Evolutionary conservation across 108 stramenopile species (phyloP), one percentile per base, ranked within the genome.

Genomic region (Chaetoceros tenuissimus): DNA sequence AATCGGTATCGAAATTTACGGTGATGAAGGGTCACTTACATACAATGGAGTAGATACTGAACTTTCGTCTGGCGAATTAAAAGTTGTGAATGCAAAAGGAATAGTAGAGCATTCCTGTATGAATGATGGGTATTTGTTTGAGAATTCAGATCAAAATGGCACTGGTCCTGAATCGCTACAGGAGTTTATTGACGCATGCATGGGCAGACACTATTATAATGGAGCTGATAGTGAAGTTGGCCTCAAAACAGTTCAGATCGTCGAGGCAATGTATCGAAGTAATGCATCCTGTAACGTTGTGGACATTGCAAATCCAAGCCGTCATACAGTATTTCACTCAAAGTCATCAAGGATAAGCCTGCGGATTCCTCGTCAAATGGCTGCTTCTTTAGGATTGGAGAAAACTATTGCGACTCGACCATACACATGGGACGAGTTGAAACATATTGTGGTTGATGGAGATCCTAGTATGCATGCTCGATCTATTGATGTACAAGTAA

Each of bases 211-310:
- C 31, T 63, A 60, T 27, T 54, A 76, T 46, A 68, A 66, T 34
- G 79, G 79, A 16, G 82, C 82, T 2, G 74, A 66, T 48, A 52
- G 64, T 47, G 22, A 75, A 16, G 74, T 75, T 31, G 82, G 82
- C 0, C 47, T 84, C 29, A 51, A 65, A 31, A 64, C 72, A 5
- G 72, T 79, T 27, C 78, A 79, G 59, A 75, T 65, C 26, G 56
- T 84, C 31, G 82, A 84, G 45, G 82, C 82, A 16, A 80, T 84
- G 77, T 84, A 84, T 51, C 59, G 74, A 29, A 75, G 73, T 31
- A 46, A 78, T 56, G 65, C 71, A 1, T 78, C 79, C n/a, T n/a
- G n/a, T n/a, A n/a, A n/a, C n/a, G n/a, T n/a, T n/a, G n/a, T n/a
- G n/a, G n/a, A n/a, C n/a, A n/a, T n/a, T 16, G 17, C 8, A 17